Evolutionary conservation across 2,329 filamentous ascomycete species (phyloP).

Genomic region (Fusarium sp.): DNA sequence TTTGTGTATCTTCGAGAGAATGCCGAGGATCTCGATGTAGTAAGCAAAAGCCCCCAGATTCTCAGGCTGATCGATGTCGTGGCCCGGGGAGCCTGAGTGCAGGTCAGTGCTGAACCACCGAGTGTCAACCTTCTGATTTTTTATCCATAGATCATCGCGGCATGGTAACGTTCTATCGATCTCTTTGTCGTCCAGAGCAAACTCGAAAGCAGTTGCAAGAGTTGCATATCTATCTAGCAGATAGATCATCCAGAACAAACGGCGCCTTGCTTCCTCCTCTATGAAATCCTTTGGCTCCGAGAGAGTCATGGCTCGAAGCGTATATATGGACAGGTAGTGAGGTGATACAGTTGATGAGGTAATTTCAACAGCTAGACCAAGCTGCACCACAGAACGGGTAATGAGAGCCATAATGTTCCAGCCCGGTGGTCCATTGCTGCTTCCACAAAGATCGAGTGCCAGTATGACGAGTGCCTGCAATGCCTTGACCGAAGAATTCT

Average conservation of each 20-base stretch:
- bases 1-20: conserved; percentile 86
- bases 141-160: conserved; percentile 85
- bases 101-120: conserved; percentile 76
- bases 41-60: conserved; percentile 90
- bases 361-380: conserved; percentile 85
- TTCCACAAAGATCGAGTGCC: conserved; percentile 85
- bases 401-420: conserved; percentile 94
- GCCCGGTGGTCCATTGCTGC: conserved; percentile 87
- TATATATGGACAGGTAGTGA: conserved; percentile 87
- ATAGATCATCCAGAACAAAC: conserved; percentile 96
- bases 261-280: conserved; percentile 85
- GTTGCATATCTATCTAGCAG: conserved; percentile 90
- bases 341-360: conserved; percentile 83
- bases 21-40: conserved; percentile 89
- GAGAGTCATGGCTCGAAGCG: conserved; percentile 83
- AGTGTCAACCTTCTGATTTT: conserved; percentile 86
- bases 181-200: conserved; percentile 87
- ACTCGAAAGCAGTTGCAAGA: conserved; percentile 91
- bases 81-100: conserved; percentile 62
- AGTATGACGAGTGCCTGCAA: conserved; percentile 89
- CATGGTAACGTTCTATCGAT: conserved; percentile 90
- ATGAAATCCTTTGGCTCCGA: conserved; percentile 87
- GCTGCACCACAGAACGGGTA: conserved; percentile 86
- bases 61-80: conserved; percentile 75
- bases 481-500: conserved; percentile 89